Base-by-base conservation (phyloP, 2,329 filamentous ascomycete genomes). In the Colletotrichum sp. region DNA sequence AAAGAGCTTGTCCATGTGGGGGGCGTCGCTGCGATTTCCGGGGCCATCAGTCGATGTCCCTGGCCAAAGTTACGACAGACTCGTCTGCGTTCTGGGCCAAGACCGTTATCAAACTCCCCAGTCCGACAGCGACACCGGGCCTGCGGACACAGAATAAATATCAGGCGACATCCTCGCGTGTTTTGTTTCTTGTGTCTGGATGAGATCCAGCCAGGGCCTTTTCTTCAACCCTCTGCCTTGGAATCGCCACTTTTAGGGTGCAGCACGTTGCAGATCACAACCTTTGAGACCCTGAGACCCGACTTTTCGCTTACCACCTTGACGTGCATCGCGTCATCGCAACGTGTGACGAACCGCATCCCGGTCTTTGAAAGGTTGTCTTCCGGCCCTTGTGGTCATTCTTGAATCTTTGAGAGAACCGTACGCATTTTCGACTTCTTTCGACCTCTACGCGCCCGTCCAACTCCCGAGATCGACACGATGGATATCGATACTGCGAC, bases 401-500 rank as follows among this genome's bases (percentile, higher is more conserved):
- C 63, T 36, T 63, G 55, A 36, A 36, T 68, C 16, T 34, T 59
- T 28, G 57, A 65, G 18, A 57, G 57, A 62, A 44, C 71, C 69
- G 28, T 21, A 13, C 39, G 8, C 30, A 9, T 15, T 16, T 63
- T 59, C n/a, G 44, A 39, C 21, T 18, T 55, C 26, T 34, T 52
- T 52, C 44, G 6, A 30, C 16, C n/a, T 60, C 21, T 21, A n/a
- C 44, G 12, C 49, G 21, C 24, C n/a, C 28, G 13, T 21, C 30
- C 28, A 34, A 18, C 4, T 8, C 26, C 39, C 3, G 18, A 39
- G 44, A 67, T 44, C 18, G 10, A 34, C 49, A 34, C 28, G 39
- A 76, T 67, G 68, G 71, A 78, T 21, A 76, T 67, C 34, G 69
- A 78, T 30, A 57, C 67, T 79, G 67, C 71, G 60, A 67, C 71